A percentile compares a stretch with the other conserved stretches of the same genome.
phyloP scores from a whole-genome alignment of 169 alveolate genomes.

The Cryptosporidium canis region DNA sequence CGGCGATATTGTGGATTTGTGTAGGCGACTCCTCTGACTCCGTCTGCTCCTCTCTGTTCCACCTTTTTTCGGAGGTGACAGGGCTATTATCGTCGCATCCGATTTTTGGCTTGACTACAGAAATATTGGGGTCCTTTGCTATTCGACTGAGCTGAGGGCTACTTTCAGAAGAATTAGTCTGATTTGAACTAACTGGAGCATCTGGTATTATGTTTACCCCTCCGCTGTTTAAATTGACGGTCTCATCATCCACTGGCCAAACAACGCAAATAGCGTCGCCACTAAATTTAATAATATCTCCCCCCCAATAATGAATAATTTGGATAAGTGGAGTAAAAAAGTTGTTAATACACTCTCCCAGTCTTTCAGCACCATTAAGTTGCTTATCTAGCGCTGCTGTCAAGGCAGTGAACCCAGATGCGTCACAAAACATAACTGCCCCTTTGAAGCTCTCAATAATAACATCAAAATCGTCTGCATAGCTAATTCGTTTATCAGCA shows the following conservation, averaged over 20 bases:
- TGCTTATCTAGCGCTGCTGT: slow-evolving; percentile 83
- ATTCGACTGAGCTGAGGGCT: background rate
- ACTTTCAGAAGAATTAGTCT: background rate
- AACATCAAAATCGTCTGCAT: slow-evolving; percentile 81
- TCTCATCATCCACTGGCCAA: slow-evolving; percentile 87
- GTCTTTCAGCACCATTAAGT: slow-evolving; percentile 83
- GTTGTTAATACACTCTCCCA: slow-evolving; percentile 82
- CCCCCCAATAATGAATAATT: slow-evolving; percentile 85
- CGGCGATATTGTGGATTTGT: slow-evolving; percentile 19
- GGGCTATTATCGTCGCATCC: background rate
- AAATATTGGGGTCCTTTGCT: background rate
- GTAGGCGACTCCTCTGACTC: background rate
- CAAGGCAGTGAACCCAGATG: slow-evolving; percentile 84
- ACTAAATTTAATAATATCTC: slow-evolving; percentile 88
- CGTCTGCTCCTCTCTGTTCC: slow-evolving; percentile 6
- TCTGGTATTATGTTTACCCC: background rate
- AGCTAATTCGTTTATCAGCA: slow-evolving; percentile 79
- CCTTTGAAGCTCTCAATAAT: slow-evolving; percentile 79
- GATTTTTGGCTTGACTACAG: background rate
- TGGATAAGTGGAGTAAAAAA: slow-evolving; percentile 84
- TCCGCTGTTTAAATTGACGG: background rate
- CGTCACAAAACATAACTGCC: slow-evolving; percentile 86
- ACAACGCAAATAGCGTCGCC: slow-evolving; percentile 88
- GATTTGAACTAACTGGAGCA: background rate
- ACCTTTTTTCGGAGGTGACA: background rate